Conservation (phyloP, 805 yeast species). For the Sugiyamaella qingdaonensis region DNA sequence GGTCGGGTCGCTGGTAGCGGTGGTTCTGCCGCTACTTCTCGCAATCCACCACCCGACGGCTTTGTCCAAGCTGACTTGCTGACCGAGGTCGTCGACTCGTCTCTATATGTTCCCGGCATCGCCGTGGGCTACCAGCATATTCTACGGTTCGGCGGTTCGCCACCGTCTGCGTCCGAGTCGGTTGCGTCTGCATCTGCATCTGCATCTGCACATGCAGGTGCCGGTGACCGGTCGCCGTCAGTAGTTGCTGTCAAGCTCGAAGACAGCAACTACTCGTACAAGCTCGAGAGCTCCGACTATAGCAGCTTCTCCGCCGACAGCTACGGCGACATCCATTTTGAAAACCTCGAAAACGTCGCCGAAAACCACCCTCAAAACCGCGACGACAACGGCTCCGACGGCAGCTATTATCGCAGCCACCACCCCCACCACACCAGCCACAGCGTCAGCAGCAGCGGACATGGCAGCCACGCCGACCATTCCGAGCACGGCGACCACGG, state of each 20-base stretch:
- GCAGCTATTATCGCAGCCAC: background rate
- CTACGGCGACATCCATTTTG: background rate
- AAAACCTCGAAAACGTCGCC: no score
- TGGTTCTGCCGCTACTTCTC: background rate
- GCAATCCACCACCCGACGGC: background rate
- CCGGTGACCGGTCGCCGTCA: background rate
- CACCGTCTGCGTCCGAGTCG: background rate
- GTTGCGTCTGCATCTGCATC: background rate
- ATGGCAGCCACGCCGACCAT: background rate
- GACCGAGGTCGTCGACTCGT: constrained; percentile 4
- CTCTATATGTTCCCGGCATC: constrained; percentile 8
- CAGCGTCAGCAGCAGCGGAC: background rate
- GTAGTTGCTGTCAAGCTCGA: background rate
- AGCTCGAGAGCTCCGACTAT: background rate
- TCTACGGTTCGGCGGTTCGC: constrained; percentile 4
- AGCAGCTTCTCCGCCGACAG: background rate
- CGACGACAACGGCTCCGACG: background rate
- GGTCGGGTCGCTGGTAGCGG: background rate
- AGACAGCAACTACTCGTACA: background rate
- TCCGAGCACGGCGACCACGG: background rate
- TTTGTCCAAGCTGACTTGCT: background rate
- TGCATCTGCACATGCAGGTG: background rate
- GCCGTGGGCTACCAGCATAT: constrained; percentile 5
- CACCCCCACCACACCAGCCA: background rate
- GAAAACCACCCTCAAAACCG: background rate